Base-by-base conservation (phyloP, 2,329 filamentous ascomycete species). In the Lecanicillium sp. region DNA sequence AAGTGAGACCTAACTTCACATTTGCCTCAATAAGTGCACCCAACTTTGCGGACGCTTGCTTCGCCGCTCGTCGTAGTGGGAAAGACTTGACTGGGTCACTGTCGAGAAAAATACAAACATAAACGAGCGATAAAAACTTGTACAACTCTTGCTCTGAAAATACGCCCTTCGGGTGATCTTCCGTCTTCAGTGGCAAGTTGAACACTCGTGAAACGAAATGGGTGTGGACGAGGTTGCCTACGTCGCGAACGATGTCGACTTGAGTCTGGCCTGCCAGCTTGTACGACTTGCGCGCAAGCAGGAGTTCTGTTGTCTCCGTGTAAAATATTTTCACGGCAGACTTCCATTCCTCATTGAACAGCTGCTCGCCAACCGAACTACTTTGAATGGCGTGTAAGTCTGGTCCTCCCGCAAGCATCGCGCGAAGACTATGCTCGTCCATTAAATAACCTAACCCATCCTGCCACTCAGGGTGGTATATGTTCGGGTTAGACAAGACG, bases 191-290 rank as follows among this genome's bases (percentile, higher is more conserved):
- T 0, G 85, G 83, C 3, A 88, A 67, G 41, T 80, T 78, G 60
- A 87, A 85, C 19, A 73, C 71, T 4, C 75, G 73, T 2, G 83
- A 70, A 0, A 77, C 79, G 33, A 86, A 87, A 55, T 79, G 72
- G 3, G 82, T 78, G 5, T 84, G 83, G 0, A 74, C 76, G 21
- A 86, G 65, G 58, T 88, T 88, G 21, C 79, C 83, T 1, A 88
- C 76, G 48, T 87, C 82, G 20, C 82, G 77, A 9, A 87, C 69
- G 4, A 90, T 72, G 56, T 93, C 87, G 33, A 89, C 76, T 60
- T 87, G 83, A 4, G 71, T 76, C 47, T 56, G 60, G 1, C 62
- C 67, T 23, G 57, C 66, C 2, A 90, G 73, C 49, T 73, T 75
- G 63, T 80, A 86, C 36, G 78, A 79, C 62, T 87, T 86, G 23